A percentile compares a stretch with the other conserved stretches of the same genome.
Conservation (phyloP, 768 basidiomycete genomes). For the Tricholoma bakamatsutake region DNA sequence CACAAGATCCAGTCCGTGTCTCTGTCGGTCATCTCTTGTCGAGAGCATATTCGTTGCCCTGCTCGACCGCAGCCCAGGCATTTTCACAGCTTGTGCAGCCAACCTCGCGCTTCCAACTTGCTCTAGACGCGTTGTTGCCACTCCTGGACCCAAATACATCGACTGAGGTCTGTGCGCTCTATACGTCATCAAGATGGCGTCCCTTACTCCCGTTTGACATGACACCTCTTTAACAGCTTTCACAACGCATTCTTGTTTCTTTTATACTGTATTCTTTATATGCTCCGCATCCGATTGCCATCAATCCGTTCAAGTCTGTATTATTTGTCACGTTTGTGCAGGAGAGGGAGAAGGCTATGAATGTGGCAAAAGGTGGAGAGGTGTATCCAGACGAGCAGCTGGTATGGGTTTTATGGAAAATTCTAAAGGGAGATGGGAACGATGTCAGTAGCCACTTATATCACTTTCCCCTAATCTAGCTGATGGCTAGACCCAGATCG, state of each 20-base stretch:
- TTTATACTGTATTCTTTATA: conserved; percentile 79
- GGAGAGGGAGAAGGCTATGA: conserved; percentile 59
- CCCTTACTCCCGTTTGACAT: not conserved
- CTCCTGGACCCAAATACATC: conserved; percentile 50
- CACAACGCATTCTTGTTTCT: conserved; percentile 70
- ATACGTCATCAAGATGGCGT: not conserved
- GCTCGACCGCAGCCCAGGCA: conserved; percentile 71
- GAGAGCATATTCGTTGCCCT: conserved; percentile 63
- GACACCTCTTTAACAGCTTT: conserved; percentile 37
- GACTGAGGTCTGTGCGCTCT: conserved; percentile 40
- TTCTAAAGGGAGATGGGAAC: conserved; percentile 74
- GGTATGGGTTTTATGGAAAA: conserved; percentile 86
- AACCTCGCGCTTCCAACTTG: conserved; percentile 75
- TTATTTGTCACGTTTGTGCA: conserved; percentile 60
- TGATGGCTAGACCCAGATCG: conserved; percentile 47
- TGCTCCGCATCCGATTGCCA: conserved; percentile 69
- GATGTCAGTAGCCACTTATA: conserved; percentile 46
- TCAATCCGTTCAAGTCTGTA: conserved; percentile 79
- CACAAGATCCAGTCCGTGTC: conserved; percentile 47
- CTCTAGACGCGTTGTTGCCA: conserved; percentile 75
- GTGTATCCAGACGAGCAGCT: conserved; percentile 66
- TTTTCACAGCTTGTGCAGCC: conserved; percentile 73
- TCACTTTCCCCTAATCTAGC: not conserved
- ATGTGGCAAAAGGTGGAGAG: conserved; percentile 40
- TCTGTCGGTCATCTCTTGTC: conserved; percentile 65